Evolutionary conservation across 2,329 filamentous ascomycete species (phyloP).

Genomic region (Hypoxylon sp.): DNA sequence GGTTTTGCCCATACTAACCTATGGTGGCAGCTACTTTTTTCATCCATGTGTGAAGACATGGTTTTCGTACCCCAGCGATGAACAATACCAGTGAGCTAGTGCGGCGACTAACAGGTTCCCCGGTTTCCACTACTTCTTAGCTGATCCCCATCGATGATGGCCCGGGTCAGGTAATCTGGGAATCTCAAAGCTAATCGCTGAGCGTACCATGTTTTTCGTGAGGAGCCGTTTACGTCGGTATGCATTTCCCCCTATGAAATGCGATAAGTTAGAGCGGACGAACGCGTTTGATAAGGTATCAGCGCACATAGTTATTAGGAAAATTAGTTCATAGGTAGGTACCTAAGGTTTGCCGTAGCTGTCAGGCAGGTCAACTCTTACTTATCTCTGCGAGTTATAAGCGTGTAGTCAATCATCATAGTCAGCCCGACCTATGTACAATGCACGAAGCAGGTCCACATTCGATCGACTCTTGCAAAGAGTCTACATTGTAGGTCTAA

Average conservation of each 20-base stretch:
- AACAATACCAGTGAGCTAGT: slow-evolving; percentile 21
- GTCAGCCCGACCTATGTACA: no score
- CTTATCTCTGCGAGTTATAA: neutral
- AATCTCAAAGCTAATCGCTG: slow-evolving; percentile 2
- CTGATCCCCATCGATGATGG: slow-evolving; percentile 2
- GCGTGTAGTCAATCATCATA: no score
- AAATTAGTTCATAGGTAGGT: neutral
- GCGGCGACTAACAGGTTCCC: slow-evolving; percentile 24
- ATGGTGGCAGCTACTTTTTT: no score
- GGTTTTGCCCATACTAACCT: no score
- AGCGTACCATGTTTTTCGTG: slow-evolving; percentile 13
- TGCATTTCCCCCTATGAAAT: neutral
- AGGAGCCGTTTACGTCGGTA: slow-evolving; percentile 4
- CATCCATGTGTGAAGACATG: neutral
- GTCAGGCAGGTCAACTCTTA: neutral
- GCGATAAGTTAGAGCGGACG: neutral
- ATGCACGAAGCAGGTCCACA: no score
- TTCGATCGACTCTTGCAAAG: neutral
- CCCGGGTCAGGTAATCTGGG: slow-evolving; percentile 3
- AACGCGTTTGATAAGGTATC: slow-evolving; percentile 5
- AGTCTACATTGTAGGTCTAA: neutral
- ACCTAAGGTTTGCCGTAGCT: neutral
- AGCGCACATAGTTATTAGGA: neutral
- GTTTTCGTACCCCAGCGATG: slow-evolving; percentile 24
- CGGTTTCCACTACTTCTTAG: slow-evolving; percentile 19